A percentile compares a stretch with the other conserved stretches of the same genome.
Evolutionary conservation across 2,329 filamentous ascomycete species (phyloP).

Genomic region (Claviceps pazoutovae): DNA sequence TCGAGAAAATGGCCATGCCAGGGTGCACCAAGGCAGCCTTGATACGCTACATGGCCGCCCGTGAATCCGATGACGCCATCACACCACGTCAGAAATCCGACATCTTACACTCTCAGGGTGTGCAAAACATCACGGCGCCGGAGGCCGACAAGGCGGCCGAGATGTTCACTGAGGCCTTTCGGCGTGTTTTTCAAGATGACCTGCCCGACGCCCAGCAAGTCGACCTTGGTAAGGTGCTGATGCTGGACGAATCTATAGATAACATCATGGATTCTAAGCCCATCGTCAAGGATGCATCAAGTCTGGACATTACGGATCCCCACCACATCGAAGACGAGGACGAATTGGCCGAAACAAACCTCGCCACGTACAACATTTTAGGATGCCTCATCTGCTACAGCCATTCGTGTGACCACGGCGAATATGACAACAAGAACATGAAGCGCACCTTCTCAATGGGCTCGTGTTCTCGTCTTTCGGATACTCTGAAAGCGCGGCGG

Average conservation of each 20-base stretch:
- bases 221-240: conserved; percentile 36
- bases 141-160: conserved; percentile 28
- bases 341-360: conserved; percentile 29
- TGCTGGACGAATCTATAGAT: conserved; percentile 40
- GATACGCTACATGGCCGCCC: conserved; percentile 38
- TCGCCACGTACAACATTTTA: conserved; percentile 41
- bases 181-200: conserved; percentile 34
- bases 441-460: conserved; percentile 39
- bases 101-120: conserved; percentile 33
- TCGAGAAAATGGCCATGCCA: conserved; percentile 33
- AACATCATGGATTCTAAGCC: conserved; percentile 40
- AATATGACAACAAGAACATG: conserved; percentile 39
- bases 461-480: conserved; percentile 17
- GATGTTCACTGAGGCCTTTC: conserved; percentile 43
- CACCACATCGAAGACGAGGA: conserved; percentile 23
- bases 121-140: conserved; percentile 21
- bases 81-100: conserved; percentile 41
- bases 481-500: conserved; percentile 17
- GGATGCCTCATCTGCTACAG: conserved; percentile 46
- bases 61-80: conserved; percentile 31
- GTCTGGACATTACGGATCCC: conserved; percentile 20
- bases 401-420: conserved; percentile 47
- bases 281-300: conserved; percentile 30
- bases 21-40: conserved; percentile 37
- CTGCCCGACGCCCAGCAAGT: conserved; percentile 24